Base-by-base conservation (phyloP, 495 filamentous ascomycete species). In the Clohesyomyces aquaticus region DNA sequence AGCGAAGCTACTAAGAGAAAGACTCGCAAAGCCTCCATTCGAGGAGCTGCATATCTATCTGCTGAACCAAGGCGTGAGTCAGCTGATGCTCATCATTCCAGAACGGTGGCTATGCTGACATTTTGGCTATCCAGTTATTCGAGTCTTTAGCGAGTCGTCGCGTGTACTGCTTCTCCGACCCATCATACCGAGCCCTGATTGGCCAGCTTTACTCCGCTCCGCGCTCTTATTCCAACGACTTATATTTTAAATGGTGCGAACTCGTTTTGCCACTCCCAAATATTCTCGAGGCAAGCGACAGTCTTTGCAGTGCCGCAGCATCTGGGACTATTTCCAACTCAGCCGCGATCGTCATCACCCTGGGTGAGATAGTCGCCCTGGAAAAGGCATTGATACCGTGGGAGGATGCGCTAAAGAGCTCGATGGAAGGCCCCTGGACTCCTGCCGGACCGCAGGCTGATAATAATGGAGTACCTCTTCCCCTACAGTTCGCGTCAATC, bases 171-270 rank as follows among this genome's bases (percentile, higher is more conserved):
- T 63, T 68, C 23, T 62, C 65, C 4, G 49, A 28, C 0, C 29
- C 27, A 19, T 47, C 53, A 12, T 54, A 63, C 43, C 26, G 43
- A 1, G n/a, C 46, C 25, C 23, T 41, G 10, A 32, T 66, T 9
- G 56, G 46, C 14, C 56, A 51, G 11, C 19, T 66, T 11, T 66
- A 48, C 45, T 38, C 63, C 8, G n/a, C 16, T 6, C 43, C 49
- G 3, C 41, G 48, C 3, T 27, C 53, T 10, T 45, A 12, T 16
- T 19, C 46, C 2, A 63, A 58, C 19, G 38, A 59, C 42, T 27
- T 68, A 4, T 68, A 54, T 22, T 58, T 63, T 23, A 32, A 59
- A 32, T 68, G 65, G 65, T 50, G 50, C 54, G 59, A 63, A 32
- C 54, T 47, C 35, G 43, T 59, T 21, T 38, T 63, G 10, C 59